A percentile compares a stretch with the other conserved stretches of the same genome.
phyloP scores from a whole-genome alignment of 1,284 basidiomycete species.

The Apiotrichum gracile region DNA sequence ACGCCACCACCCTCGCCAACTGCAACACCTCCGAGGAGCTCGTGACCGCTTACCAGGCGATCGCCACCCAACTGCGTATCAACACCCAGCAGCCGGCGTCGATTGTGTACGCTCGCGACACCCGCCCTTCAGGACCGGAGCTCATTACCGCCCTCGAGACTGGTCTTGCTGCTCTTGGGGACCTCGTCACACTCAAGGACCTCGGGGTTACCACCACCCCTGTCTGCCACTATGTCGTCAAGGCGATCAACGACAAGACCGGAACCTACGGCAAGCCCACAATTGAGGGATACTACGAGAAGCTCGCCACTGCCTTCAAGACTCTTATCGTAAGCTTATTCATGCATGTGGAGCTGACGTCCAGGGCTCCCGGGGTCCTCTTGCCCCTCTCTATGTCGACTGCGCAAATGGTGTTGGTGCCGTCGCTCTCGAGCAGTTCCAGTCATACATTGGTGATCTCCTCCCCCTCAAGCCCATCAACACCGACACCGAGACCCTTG shows the following conservation, averaged over 20 bases:
- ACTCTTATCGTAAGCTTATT: constrained; percentile 66
- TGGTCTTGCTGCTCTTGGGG: constrained; percentile 64
- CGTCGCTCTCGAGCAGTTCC: constrained; percentile 58
- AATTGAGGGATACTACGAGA: constrained; percentile 79
- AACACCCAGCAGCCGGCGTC: constrained; percentile 70
- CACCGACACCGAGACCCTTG: constrained; percentile 59
- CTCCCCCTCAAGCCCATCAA: constrained; percentile 56
- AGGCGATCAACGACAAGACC: constrained; percentile 64
- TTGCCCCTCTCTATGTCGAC: constrained; percentile 64
- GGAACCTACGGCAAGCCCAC: constrained; percentile 78
- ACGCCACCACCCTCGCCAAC: constrained; percentile 88
- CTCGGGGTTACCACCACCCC: constrained; percentile 86
- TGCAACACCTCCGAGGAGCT: constrained; percentile 68
- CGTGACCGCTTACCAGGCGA: constrained; percentile 58
- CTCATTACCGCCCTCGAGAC: constrained; percentile 79
- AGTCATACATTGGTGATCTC: constrained; percentile 46
- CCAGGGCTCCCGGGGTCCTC: constrained; percentile 56
- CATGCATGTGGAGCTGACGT: neutral
- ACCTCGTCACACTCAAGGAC: constrained; percentile 39
- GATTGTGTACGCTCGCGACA: constrained; percentile 89
- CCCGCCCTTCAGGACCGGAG: constrained; percentile 77
- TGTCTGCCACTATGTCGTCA: constrained; percentile 90
- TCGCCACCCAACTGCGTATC: constrained; percentile 67
- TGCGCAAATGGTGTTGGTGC: constrained; percentile 98
- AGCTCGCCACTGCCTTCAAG: constrained; percentile 79